Percentiles rank a stretch among this genome's conserved stretches.
phyloP scores from a whole-genome alignment of 2,329 filamentous ascomycete genomes.

The Clonostachys rosea region DNA sequence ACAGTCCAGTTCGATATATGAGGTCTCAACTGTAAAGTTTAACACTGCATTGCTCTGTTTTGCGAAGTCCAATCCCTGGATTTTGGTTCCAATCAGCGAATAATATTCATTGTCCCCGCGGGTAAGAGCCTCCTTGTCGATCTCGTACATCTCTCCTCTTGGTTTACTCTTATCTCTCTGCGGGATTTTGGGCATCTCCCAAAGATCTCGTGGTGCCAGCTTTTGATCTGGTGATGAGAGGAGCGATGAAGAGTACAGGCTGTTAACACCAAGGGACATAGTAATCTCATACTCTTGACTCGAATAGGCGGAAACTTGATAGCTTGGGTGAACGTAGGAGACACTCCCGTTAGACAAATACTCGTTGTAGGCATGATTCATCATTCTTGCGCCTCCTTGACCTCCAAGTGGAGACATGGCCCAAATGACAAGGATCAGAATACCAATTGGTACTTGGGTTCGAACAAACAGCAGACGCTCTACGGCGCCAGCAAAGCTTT shows the following conservation, averaged over 20 bases:
- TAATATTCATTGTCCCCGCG: not conserved
- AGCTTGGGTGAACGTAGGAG: not conserved
- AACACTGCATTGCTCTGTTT: not conserved
- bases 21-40: too few relatives aligned
- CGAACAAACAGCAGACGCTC: not conserved
- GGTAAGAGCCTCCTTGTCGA: not conserved
- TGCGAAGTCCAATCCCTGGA: not conserved
- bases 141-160: not conserved
- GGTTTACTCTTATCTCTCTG: not conserved
- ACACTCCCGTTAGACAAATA: not conserved
- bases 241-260: not conserved
- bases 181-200: not conserved
- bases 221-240: not conserved
- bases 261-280: too few relatives aligned
- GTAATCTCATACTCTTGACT: too few relatives aligned
- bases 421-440: not conserved
- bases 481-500: not conserved
- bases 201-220: not conserved
- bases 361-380: not conserved
- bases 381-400: not conserved
- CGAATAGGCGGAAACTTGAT: not conserved
- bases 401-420: not conserved
- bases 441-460: not conserved
- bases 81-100: not conserved
- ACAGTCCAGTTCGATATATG: too few relatives aligned